Evolutionary conservation across 139 green algal genomes (phyloP), one percentile per base, ranked within the genome.

Genomic region (Chlamydomonas schloesseri): DNA sequence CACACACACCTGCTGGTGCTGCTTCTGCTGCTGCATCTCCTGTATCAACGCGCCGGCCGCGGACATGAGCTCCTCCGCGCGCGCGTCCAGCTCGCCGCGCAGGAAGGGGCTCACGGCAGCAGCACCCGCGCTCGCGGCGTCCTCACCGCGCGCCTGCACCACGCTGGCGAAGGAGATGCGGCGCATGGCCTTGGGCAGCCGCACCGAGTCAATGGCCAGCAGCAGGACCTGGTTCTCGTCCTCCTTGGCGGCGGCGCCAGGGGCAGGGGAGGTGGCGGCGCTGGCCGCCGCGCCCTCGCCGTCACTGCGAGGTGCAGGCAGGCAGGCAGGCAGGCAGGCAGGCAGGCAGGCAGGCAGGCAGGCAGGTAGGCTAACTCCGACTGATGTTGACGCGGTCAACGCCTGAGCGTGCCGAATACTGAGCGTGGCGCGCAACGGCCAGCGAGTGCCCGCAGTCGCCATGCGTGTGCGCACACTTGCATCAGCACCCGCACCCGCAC

Each of bases 81-180:
- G 79, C 18, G 31, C 69, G 31, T 85, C 79, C 79, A 85, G 79
- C 79, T 85, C 79, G 0, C 79, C 79, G 10, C 65, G 79, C n/a
- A 85, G 47, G 31, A 85, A 85, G 79, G 79, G 79, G 67, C 67
- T 85, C 55, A 24, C 55, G 21, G 21, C 55, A 11, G 55, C 55
- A 11, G 20, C 55, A 58, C 13, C 53, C 53, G 17, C 57, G 15
- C 28, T 26, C 14, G 17, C 15, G 57, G 4, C 57, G 15, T 26
- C 17, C 64, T 36, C 29, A 36, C n/a, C 64, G 50, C 20, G 55
- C 67, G 79, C 37, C 46, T 85, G 47, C 21, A 85, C 29, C 46
- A 65, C 71, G 46, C 64, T 78, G 21, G 71, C 47, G 57, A 85
- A 85, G 47, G 79, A 68, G 67, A 85, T 85, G 79, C 79, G 79